phyloP scores from a whole-genome alignment of 306 rosid species.

The Fragaria vesca region DNA sequence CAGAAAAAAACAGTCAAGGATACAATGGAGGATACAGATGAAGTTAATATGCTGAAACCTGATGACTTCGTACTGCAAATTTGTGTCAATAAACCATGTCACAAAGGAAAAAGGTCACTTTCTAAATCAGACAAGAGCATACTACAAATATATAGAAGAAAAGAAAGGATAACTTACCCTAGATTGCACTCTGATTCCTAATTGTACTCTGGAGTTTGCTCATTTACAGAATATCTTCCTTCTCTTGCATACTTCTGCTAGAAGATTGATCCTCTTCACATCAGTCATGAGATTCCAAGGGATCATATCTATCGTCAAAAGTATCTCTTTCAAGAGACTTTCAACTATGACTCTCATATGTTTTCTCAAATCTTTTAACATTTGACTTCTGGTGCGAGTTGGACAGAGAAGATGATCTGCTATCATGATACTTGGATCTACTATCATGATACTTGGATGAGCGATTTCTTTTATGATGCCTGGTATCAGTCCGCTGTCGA shows the following conservation, averaged over 20 bases:
- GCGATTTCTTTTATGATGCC: slow-evolving; percentile 22
- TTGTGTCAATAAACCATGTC: slow-evolving; percentile 51
- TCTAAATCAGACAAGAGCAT: slow-evolving; percentile 26
- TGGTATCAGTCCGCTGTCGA: slow-evolving; percentile 19
- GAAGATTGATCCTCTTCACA: slow-evolving; percentile 42
- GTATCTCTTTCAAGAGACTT: slow-evolving; percentile 30
- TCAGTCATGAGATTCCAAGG: slow-evolving; percentile 47
- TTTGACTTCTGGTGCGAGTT: slow-evolving; percentile 33
- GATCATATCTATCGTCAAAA: slow-evolving; percentile 69
- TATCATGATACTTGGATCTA: slow-evolving; percentile 24
- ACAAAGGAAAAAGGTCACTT: slow-evolving; percentile 30
- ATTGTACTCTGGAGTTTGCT: slow-evolving; percentile 11
- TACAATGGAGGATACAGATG: slow-evolving; percentile 88
- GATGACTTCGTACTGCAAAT: slow-evolving; percentile 68
- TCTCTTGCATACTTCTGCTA: slow-evolving; percentile 24
- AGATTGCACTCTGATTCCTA: slow-evolving; percentile 15
- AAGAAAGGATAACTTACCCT: slow-evolving; percentile 44
- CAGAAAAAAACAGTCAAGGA: slow-evolving; percentile 50
- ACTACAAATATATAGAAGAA: slow-evolving; percentile 26
- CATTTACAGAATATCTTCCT: slow-evolving; percentile 24
- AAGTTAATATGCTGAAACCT: slow-evolving; percentile 58
- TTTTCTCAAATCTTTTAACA: slow-evolving; percentile 33
- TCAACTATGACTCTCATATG: slow-evolving; percentile 34
- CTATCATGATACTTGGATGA: slow-evolving; percentile 21
- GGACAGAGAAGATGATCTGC: slow-evolving; percentile 30